Base-by-base conservation (phyloP, 106 monocot species). In the Allium cepa region DNA sequence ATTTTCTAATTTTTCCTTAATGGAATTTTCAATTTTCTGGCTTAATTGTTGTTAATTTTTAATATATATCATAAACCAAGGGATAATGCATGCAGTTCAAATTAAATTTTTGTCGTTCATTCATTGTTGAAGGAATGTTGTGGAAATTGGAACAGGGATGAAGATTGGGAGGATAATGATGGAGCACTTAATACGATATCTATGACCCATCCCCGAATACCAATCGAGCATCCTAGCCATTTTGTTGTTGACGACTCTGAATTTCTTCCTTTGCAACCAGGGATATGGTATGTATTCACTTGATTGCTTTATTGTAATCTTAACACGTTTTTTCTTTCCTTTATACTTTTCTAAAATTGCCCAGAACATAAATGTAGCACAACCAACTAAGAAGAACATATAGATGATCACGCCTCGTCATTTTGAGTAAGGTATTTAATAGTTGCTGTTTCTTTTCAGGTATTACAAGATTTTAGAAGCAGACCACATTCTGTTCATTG, bases 381-480 rank as follows among this genome's bases (percentile, higher is more conserved):
- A 36, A 36, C 36, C 36, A 5, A 36, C 36, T 36, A 36, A 36
- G 4, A 5, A 5, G 36, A 3, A 36, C 36, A 36, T 36, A 36
- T 36, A 36, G 36, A 36, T 36, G 36, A 36, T 36, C 36, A 36
- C 3, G 36, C 36, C 36, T 36, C 36, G 5, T 36, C 36, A 36
- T 36, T 22, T 36, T 36, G 36, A 36, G 5, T 36, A 36, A 36
- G 36, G 36, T 36, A 5, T 36, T 36, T 36, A 5, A 36, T 4
- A 36, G 36, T 36, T 36, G 36, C 36, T 36, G 36, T 18, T 59
- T 15, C 61, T 48, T 60, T 77, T 49, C 79, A 93, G 93, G 93
- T 93, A 93, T 62, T 89, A 93, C 79, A 89, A 93, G 79, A 86
- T 93, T 49, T 50, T 93, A 27, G 93, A 93, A 83, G 93, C 85